Percentiles rank a stretch among this genome's conserved stretches.
These are phyloP conservation scores for Emericellopsis cladophorae DNA, from an alignment of 2,329 filamentous ascomycete genomes.

Conservation along the genomic window DNA sequence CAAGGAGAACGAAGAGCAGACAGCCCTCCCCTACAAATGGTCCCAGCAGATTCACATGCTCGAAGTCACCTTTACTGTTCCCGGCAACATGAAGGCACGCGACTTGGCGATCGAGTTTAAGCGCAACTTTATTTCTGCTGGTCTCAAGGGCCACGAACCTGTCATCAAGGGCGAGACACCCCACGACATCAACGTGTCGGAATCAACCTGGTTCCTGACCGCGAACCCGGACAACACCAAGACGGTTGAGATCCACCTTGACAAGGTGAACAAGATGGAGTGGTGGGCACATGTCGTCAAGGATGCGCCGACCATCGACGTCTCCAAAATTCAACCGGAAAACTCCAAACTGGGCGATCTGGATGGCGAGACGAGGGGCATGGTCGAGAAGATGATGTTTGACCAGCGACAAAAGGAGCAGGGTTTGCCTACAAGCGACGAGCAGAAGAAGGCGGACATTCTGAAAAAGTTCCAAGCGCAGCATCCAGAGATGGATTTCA, in stretches of 20 bases:
- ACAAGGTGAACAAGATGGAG: constrained; percentile 94
- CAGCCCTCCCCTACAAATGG: constrained; percentile 92
- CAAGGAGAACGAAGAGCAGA: constrained; percentile 78
- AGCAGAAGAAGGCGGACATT: constrained; percentile 90
- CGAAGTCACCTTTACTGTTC: constrained; percentile 65
- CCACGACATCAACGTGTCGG: constrained; percentile 66
- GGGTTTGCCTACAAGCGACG: constrained; percentile 80
- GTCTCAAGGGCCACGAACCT: constrained; percentile 77
- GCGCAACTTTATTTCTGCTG: constrained; percentile 65
- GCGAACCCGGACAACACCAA: constrained; percentile 56
- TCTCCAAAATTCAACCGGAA: constrained; percentile 88
- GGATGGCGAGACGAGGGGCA: constrained; percentile 84
- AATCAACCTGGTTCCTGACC: constrained; percentile 88
- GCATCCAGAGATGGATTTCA: constrained; percentile 61
- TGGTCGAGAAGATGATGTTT: constrained; percentile 99
- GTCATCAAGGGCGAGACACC: constrained; percentile 82
- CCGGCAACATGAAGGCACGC: constrained; percentile 69
- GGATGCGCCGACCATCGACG: constrained; percentile 80
- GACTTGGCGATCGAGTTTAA: constrained; percentile 78
- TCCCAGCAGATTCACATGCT: constrained; percentile 83
- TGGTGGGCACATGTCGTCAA: constrained; percentile 96
- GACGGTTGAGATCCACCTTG: constrained; percentile 69
- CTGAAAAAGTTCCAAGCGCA: constrained; percentile 85
- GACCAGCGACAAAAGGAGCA: constrained; percentile 95
- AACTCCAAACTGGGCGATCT: constrained; percentile 84